A percentile compares a stretch with the other conserved stretches of the same genome.
Evolutionary conservation across 495 filamentous ascomycete species (phyloP).

Genomic region (Oidiodendron maius): DNA sequence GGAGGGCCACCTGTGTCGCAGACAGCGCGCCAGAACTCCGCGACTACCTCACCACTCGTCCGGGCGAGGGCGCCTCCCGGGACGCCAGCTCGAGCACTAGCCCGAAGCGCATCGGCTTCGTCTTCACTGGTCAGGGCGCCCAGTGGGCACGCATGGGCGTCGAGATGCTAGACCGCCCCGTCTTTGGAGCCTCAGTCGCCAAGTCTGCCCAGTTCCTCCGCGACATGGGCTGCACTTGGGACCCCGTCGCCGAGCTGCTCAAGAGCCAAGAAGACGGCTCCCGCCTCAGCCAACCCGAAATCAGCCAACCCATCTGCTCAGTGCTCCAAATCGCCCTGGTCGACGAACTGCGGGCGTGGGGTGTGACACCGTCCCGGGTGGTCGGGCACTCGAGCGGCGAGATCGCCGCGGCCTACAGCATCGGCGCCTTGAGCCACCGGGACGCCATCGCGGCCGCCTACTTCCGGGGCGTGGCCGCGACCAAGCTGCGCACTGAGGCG

Average conservation of each 20-base stretch:
- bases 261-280: slow-evolving; percentile 5
- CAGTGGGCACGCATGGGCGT: slow-evolving; percentile 56
- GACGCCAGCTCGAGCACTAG: neutral
- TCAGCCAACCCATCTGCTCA: slow-evolving; percentile 45
- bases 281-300: slow-evolving; percentile 34
- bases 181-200: neutral
- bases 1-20: neutral
- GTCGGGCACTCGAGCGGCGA: slow-evolving; percentile 62
- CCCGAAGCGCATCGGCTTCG: slow-evolving; percentile 28
- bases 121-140: slow-evolving; percentile 29
- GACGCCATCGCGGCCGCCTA: slow-evolving; percentile 46
- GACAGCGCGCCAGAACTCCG: neutral
- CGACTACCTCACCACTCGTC: neutral
- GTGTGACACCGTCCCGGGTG: slow-evolving; percentile 43
- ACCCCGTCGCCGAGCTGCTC: slow-evolving; percentile 34
- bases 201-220: slow-evolving; percentile 21
- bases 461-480: slow-evolving; percentile 27
- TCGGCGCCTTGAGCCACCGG: slow-evolving; percentile 41
- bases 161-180: no score
- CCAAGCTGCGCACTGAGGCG: neutral
- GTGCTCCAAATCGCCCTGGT: slow-evolving; percentile 48
- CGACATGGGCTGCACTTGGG: slow-evolving; percentile 34
- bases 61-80: no score
- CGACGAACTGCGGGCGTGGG: slow-evolving; percentile 46
- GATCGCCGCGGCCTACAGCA: slow-evolving; percentile 48